Evolutionary conservation across 192 early-diverging fungal species (phyloP).

Genomic region (Coemansia sp.): DNA sequence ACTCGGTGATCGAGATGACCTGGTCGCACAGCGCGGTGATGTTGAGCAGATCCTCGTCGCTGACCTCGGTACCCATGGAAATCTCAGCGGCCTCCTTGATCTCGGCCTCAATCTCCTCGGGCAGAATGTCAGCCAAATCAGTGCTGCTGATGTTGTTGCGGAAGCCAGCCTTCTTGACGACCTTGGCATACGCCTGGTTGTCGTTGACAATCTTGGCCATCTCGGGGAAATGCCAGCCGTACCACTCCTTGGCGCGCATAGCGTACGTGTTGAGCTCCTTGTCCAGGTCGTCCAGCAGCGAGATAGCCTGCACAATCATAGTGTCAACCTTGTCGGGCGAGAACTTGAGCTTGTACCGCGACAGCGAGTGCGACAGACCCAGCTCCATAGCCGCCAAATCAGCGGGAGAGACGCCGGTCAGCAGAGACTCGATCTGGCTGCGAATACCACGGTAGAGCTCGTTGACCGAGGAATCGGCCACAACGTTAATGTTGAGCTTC

Average conservation of each 20-base stretch:
- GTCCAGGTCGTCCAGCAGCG: constrained; percentile 96
- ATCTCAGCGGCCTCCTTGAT: constrained; percentile 97
- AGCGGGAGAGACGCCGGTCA: constrained; percentile 80
- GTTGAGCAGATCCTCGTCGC: constrained; percentile 96
- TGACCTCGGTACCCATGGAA: constrained; percentile 98
- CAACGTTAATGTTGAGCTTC: constrained; percentile 82
- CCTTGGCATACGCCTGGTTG: constrained; percentile 90
- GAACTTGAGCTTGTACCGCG: constrained; percentile 99
- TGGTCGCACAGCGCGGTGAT: constrained; percentile 92
- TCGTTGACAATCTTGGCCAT: constrained; percentile 94
- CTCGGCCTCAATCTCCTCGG: constrained; percentile 88
- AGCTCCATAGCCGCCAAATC: constrained; percentile 95
- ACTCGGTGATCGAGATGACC: constrained; percentile 93
- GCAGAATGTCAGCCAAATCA: constrained; percentile 81
- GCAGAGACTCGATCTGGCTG: constrained; percentile 85
- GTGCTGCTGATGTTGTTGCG: constrained; percentile 75
- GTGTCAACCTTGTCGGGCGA: constrained; percentile 99
- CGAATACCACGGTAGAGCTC: constrained; percentile 97
- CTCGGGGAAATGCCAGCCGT: constrained; percentile 99
- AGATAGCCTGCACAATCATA: constrained; percentile 99
- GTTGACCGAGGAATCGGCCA: constrained; percentile 79
- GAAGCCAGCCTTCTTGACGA: constrained; percentile 89
- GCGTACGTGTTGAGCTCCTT: constrained; percentile 99
- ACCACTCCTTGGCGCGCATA: constrained; percentile 98
- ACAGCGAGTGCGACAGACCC: constrained; percentile 98